Evolutionary conservation across 371 early-diverging fungal species (phyloP), one percentile per base, ranked within the genome.

Genomic region (Syncephalastrum monosporum): DNA sequence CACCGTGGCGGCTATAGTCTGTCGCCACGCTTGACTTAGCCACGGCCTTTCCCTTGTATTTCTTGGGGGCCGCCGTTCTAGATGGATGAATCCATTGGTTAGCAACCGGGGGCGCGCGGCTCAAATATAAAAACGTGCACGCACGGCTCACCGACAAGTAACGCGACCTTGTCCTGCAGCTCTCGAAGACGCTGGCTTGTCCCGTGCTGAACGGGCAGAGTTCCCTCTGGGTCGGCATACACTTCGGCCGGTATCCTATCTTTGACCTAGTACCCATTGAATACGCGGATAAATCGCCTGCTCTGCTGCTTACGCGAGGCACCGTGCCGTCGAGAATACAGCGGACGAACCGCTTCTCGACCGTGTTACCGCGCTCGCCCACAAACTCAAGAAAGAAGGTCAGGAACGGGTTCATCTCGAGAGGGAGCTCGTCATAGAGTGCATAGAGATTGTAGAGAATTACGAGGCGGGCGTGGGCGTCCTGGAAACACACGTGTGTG

Each of bases 371-470:
- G 12, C 63, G 60, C 47, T 63, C 44, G 12, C 71, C 71, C 14
- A 69, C 8, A 8, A 71, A 57, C 42, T 75, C 71, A 48, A 79
- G 43, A 47, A 79, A 79, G 21, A 75, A 74, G 23, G 71, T 72
- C 51, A 79, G 57, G 46, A 79, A 79, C 1, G 79, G 79, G 50
- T 79, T 79, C 7, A 52, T 47, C 17, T 71, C 68, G 8, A 75
- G 50, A 0, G 72, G 63, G 2, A 50, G 24, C 10, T 59, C 55
- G 7, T 67, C 65, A 61, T 75, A 75, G 3, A 67, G 65, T 4
- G 55, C 68, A 50, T 74, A 72, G 8, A 79, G 61, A 21, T 72
- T 67, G 45, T 74, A 79, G 0, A 79, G 64, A 17, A 74, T 69
- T 13, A 60, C 33, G 14, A 79, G 47, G 14, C 76, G 74, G 12